Conservation (phyloP, 768 basidiomycete genomes). For the Mycena belliarum region DNA sequence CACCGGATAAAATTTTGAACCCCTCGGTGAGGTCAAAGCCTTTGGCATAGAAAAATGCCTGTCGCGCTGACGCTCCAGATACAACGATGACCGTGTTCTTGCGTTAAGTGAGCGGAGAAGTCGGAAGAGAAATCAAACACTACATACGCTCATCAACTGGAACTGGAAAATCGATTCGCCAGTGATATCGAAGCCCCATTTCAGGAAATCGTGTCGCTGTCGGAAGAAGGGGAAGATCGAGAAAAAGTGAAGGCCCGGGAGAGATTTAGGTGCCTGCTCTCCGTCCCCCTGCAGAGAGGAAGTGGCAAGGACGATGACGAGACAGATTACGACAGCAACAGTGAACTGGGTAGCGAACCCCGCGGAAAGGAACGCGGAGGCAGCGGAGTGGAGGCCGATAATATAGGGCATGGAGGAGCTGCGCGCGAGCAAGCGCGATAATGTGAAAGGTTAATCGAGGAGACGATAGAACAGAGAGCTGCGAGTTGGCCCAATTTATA, state of each 20-base stretch:
- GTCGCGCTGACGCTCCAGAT: conserved; percentile 70
- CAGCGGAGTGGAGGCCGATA: conserved; percentile 50
- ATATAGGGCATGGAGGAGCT: conserved; percentile 48
- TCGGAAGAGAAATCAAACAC: conserved; percentile 8
- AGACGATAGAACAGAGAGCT: conserved; percentile 27
- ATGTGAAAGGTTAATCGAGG: conserved; percentile 17
- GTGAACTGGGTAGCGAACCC: conserved; percentile 51
- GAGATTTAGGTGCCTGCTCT: conserved; percentile 51
- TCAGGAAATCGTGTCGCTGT: conserved; percentile 69
- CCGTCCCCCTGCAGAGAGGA: conserved; percentile 50
- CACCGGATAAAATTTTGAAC: conserved; percentile 77
- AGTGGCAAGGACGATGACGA: conserved; percentile 45
- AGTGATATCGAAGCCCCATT: conserved; percentile 68
- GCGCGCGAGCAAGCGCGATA: background rate
- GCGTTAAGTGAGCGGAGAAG: conserved; percentile 23
- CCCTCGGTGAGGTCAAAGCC: conserved; percentile 77
- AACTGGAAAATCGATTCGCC: conserved; percentile 71
- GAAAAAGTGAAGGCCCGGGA: conserved; percentile 61
- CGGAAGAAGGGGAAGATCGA: conserved; percentile 70
- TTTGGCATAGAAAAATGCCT: conserved; percentile 68
- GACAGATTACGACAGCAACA: conserved; percentile 47
- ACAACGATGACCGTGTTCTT: conserved; percentile 77
- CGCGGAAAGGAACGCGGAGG: conserved; percentile 51
- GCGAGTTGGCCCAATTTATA: conserved; percentile 18
- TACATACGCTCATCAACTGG: conserved; percentile 57